Evolutionary conservation across 305 asterid species (phyloP).

Genomic region (Withania somnifera): DNA sequence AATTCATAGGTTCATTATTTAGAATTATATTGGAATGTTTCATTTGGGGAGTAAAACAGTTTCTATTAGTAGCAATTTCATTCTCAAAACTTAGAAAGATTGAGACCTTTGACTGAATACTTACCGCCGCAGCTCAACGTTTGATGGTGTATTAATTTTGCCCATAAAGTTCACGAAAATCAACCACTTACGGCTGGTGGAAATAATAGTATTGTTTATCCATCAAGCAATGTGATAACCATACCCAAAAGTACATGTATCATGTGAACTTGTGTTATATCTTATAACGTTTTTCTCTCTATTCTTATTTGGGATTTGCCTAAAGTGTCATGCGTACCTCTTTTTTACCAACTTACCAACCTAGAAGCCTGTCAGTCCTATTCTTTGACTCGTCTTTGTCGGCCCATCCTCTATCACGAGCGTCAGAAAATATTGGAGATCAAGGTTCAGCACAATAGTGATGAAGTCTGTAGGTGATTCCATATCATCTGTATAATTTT

Average conservation of each 20-base stretch:
- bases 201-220: not conserved
- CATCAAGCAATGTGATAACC: too few species aligned
- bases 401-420: not conserved
- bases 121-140: not conserved
- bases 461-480: not conserved
- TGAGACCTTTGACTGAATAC: not conserved
- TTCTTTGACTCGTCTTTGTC: not conserved
- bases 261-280: not conserved
- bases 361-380: not conserved
- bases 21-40: not conserved
- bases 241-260: not conserved
- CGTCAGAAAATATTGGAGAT: not conserved
- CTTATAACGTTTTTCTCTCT: not conserved
- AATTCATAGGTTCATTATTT: not conserved
- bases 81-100: not conserved
- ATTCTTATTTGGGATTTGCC: not conserved
- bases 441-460: not conserved
- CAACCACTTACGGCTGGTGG: not conserved
- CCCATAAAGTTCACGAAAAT: not conserved
- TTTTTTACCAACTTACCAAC: not conserved
- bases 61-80: not conserved
- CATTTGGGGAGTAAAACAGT: fast-evolving
- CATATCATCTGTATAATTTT: not conserved
- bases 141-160: not conserved
- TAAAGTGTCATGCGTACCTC: not conserved